These are phyloP conservation scores for Aphanomyces invadans DNA, from an alignment of 352 stramenopile genomes.

Conservation along the genomic window DNA sequence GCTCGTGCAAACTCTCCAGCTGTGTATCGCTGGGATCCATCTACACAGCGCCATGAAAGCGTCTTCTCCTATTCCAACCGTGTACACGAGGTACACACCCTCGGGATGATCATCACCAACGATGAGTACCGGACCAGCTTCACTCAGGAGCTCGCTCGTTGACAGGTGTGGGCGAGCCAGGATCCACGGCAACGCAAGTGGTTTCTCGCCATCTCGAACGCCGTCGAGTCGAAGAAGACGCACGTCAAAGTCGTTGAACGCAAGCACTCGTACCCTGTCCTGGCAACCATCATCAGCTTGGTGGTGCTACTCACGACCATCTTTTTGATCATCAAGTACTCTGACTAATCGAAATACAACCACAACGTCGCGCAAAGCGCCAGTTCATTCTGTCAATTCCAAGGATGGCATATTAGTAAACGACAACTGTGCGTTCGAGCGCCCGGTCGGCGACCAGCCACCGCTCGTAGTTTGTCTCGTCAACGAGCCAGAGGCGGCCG, in stretches of 20 bases:
- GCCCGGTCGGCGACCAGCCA: neutral
- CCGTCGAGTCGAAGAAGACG: conserved; percentile 6
- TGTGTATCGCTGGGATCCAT: conserved; percentile 5
- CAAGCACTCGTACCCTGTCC: conserved; percentile 20
- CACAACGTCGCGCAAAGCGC: too few relatives aligned
- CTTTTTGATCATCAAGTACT: conserved; percentile 23
- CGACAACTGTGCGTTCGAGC: conserved; percentile 21
- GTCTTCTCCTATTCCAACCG: conserved; percentile 12
- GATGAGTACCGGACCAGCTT: too few relatives aligned
- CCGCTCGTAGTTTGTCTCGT: neutral
- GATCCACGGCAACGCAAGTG: conserved; percentile 17
- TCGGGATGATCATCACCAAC: too few relatives aligned
- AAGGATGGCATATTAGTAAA: conserved; percentile 9
- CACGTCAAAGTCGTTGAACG: conserved; percentile 23
- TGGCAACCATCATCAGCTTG: conserved; percentile 15
- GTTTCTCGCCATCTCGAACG: conserved; percentile 1
- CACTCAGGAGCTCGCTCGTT: neutral
- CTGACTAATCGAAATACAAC: conserved; percentile 3
- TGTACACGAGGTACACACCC: conserved; percentile 1
- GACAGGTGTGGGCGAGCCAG: neutral
- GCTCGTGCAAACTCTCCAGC: neutral
- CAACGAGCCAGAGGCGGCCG: neutral
- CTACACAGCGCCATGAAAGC: neutral
- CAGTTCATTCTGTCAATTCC: too few relatives aligned
- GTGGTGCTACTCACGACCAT: conserved; percentile 16